These are phyloP conservation scores for Dimocarpus longan DNA, from an alignment of 345 rosid genomes.

Conservation along the genomic window DNA sequence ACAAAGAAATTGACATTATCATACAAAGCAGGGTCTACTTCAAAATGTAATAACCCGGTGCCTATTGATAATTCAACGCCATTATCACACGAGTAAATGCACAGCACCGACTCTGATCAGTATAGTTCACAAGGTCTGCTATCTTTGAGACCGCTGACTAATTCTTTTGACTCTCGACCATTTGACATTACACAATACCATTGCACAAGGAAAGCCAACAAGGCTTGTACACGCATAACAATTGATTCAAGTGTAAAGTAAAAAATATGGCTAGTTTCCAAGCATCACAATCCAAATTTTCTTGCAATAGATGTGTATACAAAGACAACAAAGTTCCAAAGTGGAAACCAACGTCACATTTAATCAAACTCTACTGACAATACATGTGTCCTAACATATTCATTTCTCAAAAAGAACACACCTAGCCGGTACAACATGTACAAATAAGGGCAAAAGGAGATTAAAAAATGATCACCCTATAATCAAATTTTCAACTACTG, in stretches of 20 bases:
- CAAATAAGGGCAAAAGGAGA: slow-evolving; percentile 12
- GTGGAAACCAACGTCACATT: neutral
- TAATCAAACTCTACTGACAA: slow-evolving; percentile 3
- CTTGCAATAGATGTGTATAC: neutral
- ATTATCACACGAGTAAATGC: too few relatives aligned
- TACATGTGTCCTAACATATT: neutral
- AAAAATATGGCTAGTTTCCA: neutral
- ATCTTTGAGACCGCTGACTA: too few relatives aligned
- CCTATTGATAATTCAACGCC: too few relatives aligned
- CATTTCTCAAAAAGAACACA: slow-evolving; percentile 19
- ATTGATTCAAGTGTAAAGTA: neutral
- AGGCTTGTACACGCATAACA: too few relatives aligned
- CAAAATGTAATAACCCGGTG: too few relatives aligned
- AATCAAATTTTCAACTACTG: slow-evolving; percentile 25
- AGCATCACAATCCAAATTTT: neutral
- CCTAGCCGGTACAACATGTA: slow-evolving; percentile 34
- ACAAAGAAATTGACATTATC: too few relatives aligned
- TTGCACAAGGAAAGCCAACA: too few relatives aligned
- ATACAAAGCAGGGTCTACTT: too few relatives aligned
- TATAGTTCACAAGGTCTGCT: too few relatives aligned
- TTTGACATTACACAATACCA: too few relatives aligned
- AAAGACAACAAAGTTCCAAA: neutral
- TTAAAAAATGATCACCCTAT: neutral
- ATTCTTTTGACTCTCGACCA: too few relatives aligned
- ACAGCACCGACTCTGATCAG: too few relatives aligned